Base-by-base conservation (phyloP, 108 stramenopile genomes). In the Skeletonema potamos region DNA sequence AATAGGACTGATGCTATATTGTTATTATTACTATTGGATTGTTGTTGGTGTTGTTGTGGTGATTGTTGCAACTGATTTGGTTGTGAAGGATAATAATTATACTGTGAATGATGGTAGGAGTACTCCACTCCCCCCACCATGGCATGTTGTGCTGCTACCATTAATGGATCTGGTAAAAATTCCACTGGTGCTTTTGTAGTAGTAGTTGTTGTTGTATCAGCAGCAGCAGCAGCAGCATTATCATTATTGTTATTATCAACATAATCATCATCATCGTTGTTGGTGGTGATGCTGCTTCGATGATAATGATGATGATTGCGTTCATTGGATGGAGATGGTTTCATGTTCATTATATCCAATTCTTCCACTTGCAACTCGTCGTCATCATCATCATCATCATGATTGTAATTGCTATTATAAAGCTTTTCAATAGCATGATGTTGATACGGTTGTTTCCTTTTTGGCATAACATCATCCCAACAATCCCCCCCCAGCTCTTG, bases 81-180 rank as follows among this genome's bases (percentile, higher is more conserved):
- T 34, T 34, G 34, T 34, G 34, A 34, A 34, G 4, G 6, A 34
- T 34, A 34, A 34, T 34, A 34, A 34, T 34, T 6, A 34, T 34
- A 7, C 34, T 34, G 34, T 34, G 4, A 7, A 34, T 34, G 34
- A 34, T 34, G n/a, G n/a, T n/a, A n/a, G n/a, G n/a, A n/a, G n/a
- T n/a, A n/a, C n/a, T n/a, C n/a, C n/a, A 33, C 57, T 17, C 70
- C 70, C 41, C 58, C 65, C 0, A 27, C 59, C 30, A 59, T 60
- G 27, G 74, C 74, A 62, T 66, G 66, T 62, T 67, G 74, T 39
- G 74, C 74, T 27, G 74, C 74, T 0, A 75, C 74, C 27, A 75
- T 22, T 27, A 75, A 62, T 12, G 74, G 74, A 75, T 75, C 64
- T 10, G 73, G 74, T 8, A 66, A n/a, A n/a, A n/a, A n/a, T n/a